phyloP scores from a whole-genome alignment of 306 rosid species.

The Citrullus amarus region DNA sequence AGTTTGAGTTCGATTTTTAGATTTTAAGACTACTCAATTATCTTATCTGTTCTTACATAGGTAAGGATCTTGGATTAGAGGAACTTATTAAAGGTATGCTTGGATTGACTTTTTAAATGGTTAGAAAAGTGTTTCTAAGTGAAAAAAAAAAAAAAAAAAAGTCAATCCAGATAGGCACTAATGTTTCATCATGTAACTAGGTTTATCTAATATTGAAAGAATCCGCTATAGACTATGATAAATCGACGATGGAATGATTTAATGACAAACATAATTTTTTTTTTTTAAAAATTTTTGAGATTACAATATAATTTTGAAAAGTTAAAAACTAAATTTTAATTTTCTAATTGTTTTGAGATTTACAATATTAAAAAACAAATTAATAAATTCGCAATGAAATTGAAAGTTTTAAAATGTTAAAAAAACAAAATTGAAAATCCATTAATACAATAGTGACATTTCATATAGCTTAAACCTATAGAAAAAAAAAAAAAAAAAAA shows the following conservation, averaged over 20 bases:
- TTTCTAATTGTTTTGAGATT: too few species aligned
- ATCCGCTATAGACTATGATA: too few species aligned
- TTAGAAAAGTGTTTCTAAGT: too few species aligned
- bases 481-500: not conserved
- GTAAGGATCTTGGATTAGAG: not conserved
- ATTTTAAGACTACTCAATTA: not conserved
- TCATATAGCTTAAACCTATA: not conserved
- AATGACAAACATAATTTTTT: too few species aligned
- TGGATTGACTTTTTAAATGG: too few species aligned
- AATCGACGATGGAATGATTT: too few species aligned
- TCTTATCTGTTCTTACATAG: not conserved
- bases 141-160: too few species aligned
- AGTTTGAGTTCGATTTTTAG: not conserved
- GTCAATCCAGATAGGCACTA: not conserved
- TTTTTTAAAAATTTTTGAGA: too few species aligned
- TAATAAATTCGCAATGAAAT: not conserved
- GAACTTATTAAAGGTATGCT: not conserved
- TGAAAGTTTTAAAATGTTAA: not conserved
- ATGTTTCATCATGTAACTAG: not conserved
- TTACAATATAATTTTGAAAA: too few species aligned
- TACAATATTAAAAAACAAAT: not conserved
- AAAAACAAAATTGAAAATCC: not conserved
- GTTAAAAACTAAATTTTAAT: too few species aligned
- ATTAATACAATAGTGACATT: not conserved
- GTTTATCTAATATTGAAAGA: too few species aligned